These are phyloP conservation scores for Maudiozyma saulgeensis DNA, from an alignment of 805 yeast species.

Conservation along the genomic window DNA sequence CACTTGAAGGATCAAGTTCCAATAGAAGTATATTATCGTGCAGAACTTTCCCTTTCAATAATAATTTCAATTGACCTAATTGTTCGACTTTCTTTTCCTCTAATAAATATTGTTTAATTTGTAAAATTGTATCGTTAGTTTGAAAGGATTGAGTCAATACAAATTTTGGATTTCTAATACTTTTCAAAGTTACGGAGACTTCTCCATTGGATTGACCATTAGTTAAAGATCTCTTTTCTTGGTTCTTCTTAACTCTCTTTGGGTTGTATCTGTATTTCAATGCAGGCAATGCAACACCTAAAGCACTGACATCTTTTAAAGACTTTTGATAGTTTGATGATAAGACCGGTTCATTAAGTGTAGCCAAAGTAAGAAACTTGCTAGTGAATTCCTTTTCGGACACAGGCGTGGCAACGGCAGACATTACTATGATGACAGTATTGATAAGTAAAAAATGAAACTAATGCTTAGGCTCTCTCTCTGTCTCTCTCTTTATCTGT, in stretches of 20 bases:
- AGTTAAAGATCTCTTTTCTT: too few species aligned
- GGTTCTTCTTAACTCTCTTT: slow-evolving; percentile 7
- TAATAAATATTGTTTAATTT: slow-evolving; percentile 26
- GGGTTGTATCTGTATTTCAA: slow-evolving; percentile 33
- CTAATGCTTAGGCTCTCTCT: too few species aligned
- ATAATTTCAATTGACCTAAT: slow-evolving; percentile 38
- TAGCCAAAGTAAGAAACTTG: slow-evolving; percentile 41
- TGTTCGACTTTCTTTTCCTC: slow-evolving; percentile 25
- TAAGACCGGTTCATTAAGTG: slow-evolving; percentile 32
- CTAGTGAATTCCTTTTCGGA: slow-evolving; percentile 39
- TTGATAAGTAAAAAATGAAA: too few species aligned
- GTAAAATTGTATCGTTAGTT: slow-evolving; percentile 25
- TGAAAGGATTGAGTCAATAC: slow-evolving; percentile 23
- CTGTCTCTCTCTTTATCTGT: too few species aligned
- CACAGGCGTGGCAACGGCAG: slow-evolving; percentile 6
- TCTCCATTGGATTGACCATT: neutral
- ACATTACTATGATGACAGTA: neutral
- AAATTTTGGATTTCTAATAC: slow-evolving; percentile 68
- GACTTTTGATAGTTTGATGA: slow-evolving; percentile 24
- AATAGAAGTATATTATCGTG: slow-evolving; percentile 39
- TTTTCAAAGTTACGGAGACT: slow-evolving; percentile 38
- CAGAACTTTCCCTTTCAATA: slow-evolving; percentile 54
- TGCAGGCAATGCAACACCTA: slow-evolving; percentile 42
- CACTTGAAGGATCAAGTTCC: slow-evolving; percentile 20
- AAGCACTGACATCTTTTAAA: slow-evolving; percentile 27